A percentile compares a stretch with the other conserved stretches of the same genome.
Conservation (phyloP, 2,329 filamentous ascomycete genomes). For the Fusarium newnesense region DNA sequence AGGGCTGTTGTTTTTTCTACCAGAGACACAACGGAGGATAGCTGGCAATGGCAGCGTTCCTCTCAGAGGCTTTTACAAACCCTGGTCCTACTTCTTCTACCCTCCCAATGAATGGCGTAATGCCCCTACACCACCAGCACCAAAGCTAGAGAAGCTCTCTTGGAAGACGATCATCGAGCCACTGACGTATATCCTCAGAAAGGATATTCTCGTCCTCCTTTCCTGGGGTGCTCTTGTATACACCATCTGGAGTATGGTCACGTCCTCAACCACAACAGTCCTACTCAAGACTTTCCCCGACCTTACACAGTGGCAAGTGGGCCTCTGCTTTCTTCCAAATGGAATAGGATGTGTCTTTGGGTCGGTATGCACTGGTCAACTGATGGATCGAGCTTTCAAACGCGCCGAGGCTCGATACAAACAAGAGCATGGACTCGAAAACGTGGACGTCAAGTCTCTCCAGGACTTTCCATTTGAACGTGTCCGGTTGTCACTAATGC, state of each 20-base stretch:
- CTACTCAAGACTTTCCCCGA: conserved; percentile 44
- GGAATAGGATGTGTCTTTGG: background rate
- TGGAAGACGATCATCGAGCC: background rate
- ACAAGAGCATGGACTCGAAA: background rate
- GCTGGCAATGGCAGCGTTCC: background rate
- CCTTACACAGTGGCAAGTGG: conserved; percentile 21
- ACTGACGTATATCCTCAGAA: conserved; percentile 43
- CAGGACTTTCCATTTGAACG: background rate
- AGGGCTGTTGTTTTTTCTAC: background rate
- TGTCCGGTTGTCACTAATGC: background rate
- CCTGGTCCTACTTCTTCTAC: background rate
- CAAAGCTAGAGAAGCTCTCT: background rate
- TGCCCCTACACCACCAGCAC: background rate
- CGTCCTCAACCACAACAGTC: conserved; percentile 21
- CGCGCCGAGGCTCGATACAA: background rate
- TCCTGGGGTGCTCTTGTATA: conserved; percentile 52
- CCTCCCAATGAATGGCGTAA: background rate
- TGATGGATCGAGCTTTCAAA: conserved; percentile 6
- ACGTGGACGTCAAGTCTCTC: background rate
- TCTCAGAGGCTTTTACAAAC: background rate
- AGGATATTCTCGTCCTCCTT: conserved; percentile 56
- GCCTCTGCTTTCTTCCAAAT: conserved; percentile 26
- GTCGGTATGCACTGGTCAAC: background rate
- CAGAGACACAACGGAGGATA: background rate
- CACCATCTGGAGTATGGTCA: conserved; percentile 59